phyloP scores from a whole-genome alignment of 805 yeast species.

The Saccharomyces mikatae region DNA sequence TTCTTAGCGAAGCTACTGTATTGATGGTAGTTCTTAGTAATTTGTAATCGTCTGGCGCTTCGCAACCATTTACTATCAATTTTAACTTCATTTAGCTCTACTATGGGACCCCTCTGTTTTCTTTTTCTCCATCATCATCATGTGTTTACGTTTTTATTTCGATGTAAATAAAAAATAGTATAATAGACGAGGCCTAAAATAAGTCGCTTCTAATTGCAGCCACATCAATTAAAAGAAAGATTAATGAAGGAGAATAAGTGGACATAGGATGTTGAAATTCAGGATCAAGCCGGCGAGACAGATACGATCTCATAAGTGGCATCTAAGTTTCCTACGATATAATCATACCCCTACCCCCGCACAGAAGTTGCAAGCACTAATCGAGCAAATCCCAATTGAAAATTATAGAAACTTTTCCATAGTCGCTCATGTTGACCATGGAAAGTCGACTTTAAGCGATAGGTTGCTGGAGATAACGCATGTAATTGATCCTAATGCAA shows the following conservation, averaged over 20 bases:
- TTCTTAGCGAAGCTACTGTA: slow-evolving; percentile 27
- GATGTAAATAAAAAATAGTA: not conserved
- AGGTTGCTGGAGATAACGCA: slow-evolving; percentile 81
- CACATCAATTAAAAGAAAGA: not conserved
- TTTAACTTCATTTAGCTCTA: slow-evolving; percentile 22
- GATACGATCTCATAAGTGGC: not conserved
- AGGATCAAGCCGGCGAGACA: not conserved
- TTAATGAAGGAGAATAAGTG: not conserved
- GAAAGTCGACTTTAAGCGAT: slow-evolving; percentile 83
- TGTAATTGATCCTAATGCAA: slow-evolving; percentile 42
- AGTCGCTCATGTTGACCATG: slow-evolving; percentile 93
- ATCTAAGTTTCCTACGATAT: not conserved
- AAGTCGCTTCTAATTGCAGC: not conserved
- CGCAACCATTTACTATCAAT: slow-evolving; percentile 21
- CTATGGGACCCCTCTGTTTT: not conserved
- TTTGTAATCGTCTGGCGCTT: slow-evolving; percentile 27
- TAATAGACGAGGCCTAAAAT: not conserved
- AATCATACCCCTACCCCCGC: slow-evolving; percentile 5
- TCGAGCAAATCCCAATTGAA: slow-evolving; percentile 71
- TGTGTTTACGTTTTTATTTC: not conserved
- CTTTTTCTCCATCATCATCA: not conserved
- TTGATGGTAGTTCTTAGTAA: slow-evolving; percentile 25
- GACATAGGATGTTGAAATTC: not conserved
- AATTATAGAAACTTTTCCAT: slow-evolving; percentile 86
- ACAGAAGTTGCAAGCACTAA: slow-evolving; percentile 41